Conservation (phyloP, 768 basidiomycete genomes). For the Suillus brevipes region DNA sequence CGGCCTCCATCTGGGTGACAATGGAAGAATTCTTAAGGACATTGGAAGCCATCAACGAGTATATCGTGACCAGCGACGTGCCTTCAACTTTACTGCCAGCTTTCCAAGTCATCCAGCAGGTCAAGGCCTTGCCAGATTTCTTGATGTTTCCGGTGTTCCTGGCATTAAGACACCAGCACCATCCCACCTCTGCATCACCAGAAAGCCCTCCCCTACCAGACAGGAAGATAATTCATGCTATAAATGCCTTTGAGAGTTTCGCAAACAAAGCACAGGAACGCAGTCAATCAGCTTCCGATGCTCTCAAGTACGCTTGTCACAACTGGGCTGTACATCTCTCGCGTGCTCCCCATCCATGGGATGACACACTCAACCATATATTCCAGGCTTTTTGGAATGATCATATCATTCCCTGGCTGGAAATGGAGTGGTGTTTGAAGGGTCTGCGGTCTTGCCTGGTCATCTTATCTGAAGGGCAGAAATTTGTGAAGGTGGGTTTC, state of each 20-base stretch:
- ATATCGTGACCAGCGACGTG: too few relatives aligned
- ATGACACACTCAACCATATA: neutral
- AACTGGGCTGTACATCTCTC: neutral
- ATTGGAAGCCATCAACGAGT: neutral
- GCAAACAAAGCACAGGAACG: neutral
- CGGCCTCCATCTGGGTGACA: neutral
- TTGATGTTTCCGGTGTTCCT: neutral
- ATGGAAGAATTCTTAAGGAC: neutral
- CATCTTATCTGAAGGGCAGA: too few relatives aligned
- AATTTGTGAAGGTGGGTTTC: too few relatives aligned
- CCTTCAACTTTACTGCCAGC: neutral
- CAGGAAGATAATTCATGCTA: neutral
- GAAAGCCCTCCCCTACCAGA: neutral
- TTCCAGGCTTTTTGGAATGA: neutral
- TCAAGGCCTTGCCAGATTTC: neutral
- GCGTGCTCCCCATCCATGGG: neutral
- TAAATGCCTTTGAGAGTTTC: neutral
- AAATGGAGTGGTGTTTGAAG: too few relatives aligned
- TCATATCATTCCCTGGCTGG: too few relatives aligned
- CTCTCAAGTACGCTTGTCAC: neutral
- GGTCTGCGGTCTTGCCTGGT: too few relatives aligned
- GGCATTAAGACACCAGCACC: neutral
- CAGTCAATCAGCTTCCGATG: neutral
- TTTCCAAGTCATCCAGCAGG: neutral
- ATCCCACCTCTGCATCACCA: neutral